phyloP scores from a whole-genome alignment of 805 yeast genomes.

The Pichia cabralensis region DNA sequence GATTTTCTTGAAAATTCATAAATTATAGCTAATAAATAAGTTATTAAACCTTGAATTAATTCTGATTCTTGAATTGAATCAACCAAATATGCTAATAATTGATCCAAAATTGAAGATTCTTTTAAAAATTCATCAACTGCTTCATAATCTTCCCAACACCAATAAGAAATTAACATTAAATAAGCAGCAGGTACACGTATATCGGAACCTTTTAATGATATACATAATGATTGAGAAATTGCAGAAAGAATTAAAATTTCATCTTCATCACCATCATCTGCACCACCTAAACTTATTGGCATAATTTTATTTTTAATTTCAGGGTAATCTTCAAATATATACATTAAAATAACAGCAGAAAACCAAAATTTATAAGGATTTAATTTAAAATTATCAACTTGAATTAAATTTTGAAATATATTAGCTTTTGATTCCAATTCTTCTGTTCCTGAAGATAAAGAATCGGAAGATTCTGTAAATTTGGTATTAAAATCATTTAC shows the following conservation, averaged over 20 bases:
- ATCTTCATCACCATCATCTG: slow-evolving; percentile 36
- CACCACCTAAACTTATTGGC: slow-evolving; percentile 40
- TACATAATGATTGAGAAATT: slow-evolving; percentile 60
- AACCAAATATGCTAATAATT: slow-evolving; percentile 57
- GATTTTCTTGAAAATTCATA: slow-evolving; percentile 62
- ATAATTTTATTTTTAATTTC: slow-evolving; percentile 40
- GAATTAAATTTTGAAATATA: slow-evolving; percentile 60
- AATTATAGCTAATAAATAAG: slow-evolving; percentile 61
- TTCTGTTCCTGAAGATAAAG: slow-evolving; percentile 10
- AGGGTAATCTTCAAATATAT: slow-evolving; percentile 46
- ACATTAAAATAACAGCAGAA: slow-evolving; percentile 55
- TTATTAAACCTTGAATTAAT: slow-evolving; percentile 60
- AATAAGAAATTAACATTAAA: slow-evolving; percentile 57
- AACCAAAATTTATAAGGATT: slow-evolving; percentile 90
- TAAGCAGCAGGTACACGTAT: slow-evolving; percentile 73
- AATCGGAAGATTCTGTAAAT: not conserved
- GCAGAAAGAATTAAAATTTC: slow-evolving; percentile 62
- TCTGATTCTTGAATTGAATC: slow-evolving; percentile 27
- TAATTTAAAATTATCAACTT: slow-evolving; percentile 61
- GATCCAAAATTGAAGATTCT: slow-evolving; percentile 55
- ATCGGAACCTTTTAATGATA: slow-evolving; percentile 52
- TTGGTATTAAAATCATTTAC: not conserved
- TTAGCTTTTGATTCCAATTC: slow-evolving; percentile 39
- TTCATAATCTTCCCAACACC: slow-evolving; percentile 68
- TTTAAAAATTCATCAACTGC: slow-evolving; percentile 69